Evolutionary conservation across 768 basidiomycete genomes (phyloP).

Genomic region (Boletus edulis): DNA sequence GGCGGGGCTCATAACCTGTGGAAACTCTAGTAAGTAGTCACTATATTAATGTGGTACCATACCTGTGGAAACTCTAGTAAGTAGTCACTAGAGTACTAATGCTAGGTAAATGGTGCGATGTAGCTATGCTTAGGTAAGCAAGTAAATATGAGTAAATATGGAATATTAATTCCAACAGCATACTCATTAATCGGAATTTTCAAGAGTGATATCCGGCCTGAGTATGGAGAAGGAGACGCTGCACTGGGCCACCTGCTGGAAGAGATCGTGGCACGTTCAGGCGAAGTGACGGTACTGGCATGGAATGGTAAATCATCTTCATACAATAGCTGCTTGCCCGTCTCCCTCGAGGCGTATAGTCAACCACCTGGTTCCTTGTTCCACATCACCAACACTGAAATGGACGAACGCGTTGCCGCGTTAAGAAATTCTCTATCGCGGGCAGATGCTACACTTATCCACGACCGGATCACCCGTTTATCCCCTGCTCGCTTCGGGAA

Average conservation of each 20-base stretch:
- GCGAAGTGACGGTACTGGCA: constrained; percentile 5
- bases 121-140: too few relatives aligned
- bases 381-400: not conserved
- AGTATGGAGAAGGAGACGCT: constrained; percentile 6
- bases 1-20: too few relatives aligned
- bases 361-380: not conserved
- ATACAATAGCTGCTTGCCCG: constrained; percentile 16
- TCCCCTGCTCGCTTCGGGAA: not conserved
- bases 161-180: too few relatives aligned
- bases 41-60: too few relatives aligned
- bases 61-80: too few relatives aligned
- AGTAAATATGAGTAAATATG: too few relatives aligned
- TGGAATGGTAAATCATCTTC: constrained; percentile 9
- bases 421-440: not conserved
- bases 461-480: too few relatives aligned
- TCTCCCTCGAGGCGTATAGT: not conserved
- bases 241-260: constrained; percentile 13
- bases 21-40: too few relatives aligned
- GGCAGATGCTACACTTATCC: too few relatives aligned
- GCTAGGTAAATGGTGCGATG: too few relatives aligned
- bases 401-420: not conserved
- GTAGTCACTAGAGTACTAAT: too few relatives aligned
- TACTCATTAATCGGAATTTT: constrained; percentile 13
- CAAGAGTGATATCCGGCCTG: constrained; percentile 3
- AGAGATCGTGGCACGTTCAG: constrained; percentile 8